These are phyloP conservation scores for Cryphonectria nitschkei DNA, from an alignment of 2,329 filamentous ascomycete species.

Conservation along the genomic window DNA sequence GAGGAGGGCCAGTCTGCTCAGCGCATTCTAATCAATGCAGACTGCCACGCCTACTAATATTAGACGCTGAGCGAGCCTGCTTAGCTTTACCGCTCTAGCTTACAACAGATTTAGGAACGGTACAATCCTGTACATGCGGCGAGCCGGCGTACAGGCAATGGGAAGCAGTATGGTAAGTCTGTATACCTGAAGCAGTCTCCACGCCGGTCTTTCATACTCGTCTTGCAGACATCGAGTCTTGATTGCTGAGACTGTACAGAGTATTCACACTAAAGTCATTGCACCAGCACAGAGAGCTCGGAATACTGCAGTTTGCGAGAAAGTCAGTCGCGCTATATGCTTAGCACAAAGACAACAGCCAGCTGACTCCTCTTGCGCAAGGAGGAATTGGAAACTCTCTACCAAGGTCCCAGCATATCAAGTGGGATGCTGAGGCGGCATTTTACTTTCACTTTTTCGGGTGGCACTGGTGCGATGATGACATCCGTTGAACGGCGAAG, in stretches of 20 bases:
- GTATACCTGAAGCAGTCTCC: background rate
- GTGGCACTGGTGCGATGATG: background rate
- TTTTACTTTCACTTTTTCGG: background rate
- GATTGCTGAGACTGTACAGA: background rate
- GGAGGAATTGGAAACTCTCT: background rate
- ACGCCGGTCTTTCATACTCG: background rate
- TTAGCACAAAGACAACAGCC: background rate
- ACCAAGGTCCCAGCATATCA: background rate
- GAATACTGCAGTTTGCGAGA: background rate
- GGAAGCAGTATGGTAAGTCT: background rate
- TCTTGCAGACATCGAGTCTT: background rate
- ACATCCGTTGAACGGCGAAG: background rate
- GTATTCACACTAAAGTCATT: background rate
- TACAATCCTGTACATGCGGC: background rate
- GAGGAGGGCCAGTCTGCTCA: background rate
- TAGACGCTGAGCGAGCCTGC: background rate
- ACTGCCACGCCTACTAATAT: background rate
- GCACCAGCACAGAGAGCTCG: background rate
- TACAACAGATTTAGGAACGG: background rate
- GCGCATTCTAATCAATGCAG: background rate
- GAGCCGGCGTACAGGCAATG: background rate
- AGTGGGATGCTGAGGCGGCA: background rate
- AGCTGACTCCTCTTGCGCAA: background rate
- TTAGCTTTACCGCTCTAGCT: background rate
- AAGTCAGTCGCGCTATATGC: background rate